Evolutionary conservation across 2,329 filamentous ascomycete species (phyloP), one percentile per base, ranked within the genome.

Genomic region (Aureobasidium lini): DNA sequence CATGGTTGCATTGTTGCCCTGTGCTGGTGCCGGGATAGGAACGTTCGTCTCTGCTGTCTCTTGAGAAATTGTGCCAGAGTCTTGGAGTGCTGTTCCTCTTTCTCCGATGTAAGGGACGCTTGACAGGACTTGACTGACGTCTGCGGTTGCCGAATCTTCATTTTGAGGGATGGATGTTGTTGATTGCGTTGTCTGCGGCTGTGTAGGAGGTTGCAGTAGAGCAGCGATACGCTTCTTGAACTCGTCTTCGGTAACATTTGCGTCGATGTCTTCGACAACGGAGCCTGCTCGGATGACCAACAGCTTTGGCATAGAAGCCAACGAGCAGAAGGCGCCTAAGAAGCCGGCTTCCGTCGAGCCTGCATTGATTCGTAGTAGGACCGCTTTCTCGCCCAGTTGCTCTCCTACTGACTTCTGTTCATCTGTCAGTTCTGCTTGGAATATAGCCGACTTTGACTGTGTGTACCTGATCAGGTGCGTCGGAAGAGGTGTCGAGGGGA

Each of bases 341-440:
- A 90, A 95, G 6, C 83, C 85, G 9, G 90, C 90, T 76, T 96
- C 91, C 64, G 88, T 82, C 1, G 88, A 91, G 23, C 86, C 89
- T 16, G 86, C 84, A 36, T 79, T 73, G 23, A 96, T 78, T 53
- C 86, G 83, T 23, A 96, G 77, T 7, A 87, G 75, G 18, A 96
- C 79, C 2, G 89, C 82, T 67, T 85, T 83, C 37, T 80, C 76
- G 29, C 77, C 73, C 60, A 94, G 77, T 31, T 84, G 68, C 10
- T 70, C 65, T 28, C 62, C 63, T n/a, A 68, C 34, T 4, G 54
- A 47, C 31, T 28, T 32, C 44, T 60, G 57, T 23, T 29, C 32
- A 15, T 16, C 31, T 15, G 46, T 58, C 39, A 59, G 48, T 34
- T 4, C 18, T 36, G n/a, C n/a, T 16, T n/a, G 11, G n/a, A 7